Conservation (phyloP, 2,329 filamentous ascomycete species). For the Apiospora hydei region DNA sequence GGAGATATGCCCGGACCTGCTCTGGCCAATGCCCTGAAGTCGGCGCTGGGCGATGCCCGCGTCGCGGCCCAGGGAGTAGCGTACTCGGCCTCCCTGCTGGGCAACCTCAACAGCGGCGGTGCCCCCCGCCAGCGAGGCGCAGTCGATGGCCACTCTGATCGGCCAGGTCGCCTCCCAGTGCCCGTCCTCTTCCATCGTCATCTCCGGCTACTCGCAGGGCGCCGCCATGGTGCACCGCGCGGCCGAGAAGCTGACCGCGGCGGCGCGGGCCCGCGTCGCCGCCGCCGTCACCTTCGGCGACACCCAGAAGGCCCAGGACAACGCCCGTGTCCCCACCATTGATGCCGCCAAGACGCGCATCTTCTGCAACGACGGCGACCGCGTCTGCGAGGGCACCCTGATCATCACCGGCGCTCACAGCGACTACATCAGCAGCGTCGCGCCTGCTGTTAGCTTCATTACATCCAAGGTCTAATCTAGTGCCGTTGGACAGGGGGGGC, state of each 20-base stretch:
- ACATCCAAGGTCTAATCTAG: not conserved
- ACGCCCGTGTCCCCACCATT: conserved; percentile 41
- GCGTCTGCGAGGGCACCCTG: conserved; percentile 55
- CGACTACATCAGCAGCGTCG: conserved; percentile 39
- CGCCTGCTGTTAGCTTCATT: conserved; percentile 30
- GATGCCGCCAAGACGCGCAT: conserved; percentile 43
- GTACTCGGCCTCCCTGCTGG: conserved; percentile 40
- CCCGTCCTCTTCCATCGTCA: conserved; percentile 43
- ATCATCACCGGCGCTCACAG: conserved; percentile 48
- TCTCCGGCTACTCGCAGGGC: conserved; percentile 43
- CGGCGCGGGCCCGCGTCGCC: conserved; percentile 38
- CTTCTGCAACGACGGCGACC: conserved; percentile 56
- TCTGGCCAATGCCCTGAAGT: conserved; percentile 35
- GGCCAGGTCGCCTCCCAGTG: conserved; percentile 41
- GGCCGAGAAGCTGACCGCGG: conserved; percentile 42
- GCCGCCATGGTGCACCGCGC: conserved; percentile 44
- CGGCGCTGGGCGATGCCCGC: conserved; percentile 29
- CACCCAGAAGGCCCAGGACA: conserved; percentile 41
- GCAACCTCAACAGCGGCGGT: conserved; percentile 40
- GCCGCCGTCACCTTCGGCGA: conserved; percentile 42
- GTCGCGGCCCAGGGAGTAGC: conserved; percentile 30
- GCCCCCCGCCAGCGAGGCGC: conserved; percentile 38
- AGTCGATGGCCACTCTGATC: conserved; percentile 40
- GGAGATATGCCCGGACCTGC: conserved; percentile 39
- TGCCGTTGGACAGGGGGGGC: too few relatives aligned